Percentiles rank a stretch among this genome's conserved stretches.
phyloP scores from a whole-genome alignment of 75 land plant species.

The Sequoiadendron giganteum region DNA sequence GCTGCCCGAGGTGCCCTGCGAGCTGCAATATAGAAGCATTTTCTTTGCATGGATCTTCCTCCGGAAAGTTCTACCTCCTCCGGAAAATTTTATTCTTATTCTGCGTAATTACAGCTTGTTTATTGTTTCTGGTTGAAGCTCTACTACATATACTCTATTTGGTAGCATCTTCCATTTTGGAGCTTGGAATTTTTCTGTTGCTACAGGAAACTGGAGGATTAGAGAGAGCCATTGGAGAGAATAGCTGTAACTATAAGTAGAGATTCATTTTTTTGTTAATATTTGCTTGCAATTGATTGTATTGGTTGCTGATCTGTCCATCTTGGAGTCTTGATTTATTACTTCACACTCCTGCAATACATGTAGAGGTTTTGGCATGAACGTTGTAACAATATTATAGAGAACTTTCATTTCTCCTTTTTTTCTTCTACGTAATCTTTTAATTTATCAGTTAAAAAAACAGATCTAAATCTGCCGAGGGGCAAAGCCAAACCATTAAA shows the following conservation, averaged over 20 bases:
- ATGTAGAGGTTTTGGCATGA: not conserved
- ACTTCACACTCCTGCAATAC: not conserved
- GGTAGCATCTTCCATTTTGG: not conserved
- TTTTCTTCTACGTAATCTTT: not conserved
- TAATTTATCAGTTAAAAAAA: not conserved
- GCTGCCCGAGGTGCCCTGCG: constrained; percentile 73
- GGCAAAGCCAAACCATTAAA: not conserved
- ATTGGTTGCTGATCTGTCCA: not conserved
- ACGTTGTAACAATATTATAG: not conserved
- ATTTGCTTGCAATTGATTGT: not conserved
- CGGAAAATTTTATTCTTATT: not conserved
- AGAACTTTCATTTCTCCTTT: not conserved
- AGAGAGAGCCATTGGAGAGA: not conserved
- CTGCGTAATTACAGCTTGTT: not conserved
- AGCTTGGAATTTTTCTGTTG: constrained; percentile 1
- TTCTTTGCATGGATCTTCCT: not conserved
- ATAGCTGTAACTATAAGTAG: not conserved
- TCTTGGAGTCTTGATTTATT: not conserved
- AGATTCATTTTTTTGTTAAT: not conserved
- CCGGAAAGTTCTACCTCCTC: not conserved
- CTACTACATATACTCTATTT: not conserved
- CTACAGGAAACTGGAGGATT: not conserved
- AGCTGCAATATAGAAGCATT: constrained; percentile 38
- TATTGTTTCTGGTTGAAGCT: not conserved
- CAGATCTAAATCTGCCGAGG: not conserved